These are phyloP conservation scores for Chlorella sorokiniana DNA, from an alignment of 139 green algal species.

Conservation along the genomic window DNA sequence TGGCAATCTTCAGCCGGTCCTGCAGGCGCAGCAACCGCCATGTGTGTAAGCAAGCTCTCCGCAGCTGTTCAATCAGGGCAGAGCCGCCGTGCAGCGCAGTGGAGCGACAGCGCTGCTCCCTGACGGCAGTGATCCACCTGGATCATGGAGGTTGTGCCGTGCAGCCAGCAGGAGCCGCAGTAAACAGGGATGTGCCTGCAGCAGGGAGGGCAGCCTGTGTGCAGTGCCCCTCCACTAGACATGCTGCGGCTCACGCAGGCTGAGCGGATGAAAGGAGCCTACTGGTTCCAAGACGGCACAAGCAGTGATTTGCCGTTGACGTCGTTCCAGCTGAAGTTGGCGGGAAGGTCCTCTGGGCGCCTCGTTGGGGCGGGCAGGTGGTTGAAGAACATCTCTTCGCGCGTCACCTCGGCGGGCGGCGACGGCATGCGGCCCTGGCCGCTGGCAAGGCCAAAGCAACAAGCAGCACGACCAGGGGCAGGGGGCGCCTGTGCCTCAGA, in stretches of 20 bases:
- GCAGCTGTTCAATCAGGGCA: not conserved
- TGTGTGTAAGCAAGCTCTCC: not conserved
- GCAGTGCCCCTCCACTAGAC: too few relatives aligned
- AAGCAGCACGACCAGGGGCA: not conserved
- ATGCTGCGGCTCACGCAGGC: not conserved
- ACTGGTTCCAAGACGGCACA: constrained; percentile 51
- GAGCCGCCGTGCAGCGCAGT: not conserved
- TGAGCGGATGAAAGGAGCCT: not conserved
- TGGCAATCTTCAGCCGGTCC: constrained; percentile 62
- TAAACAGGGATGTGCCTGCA: constrained; percentile 27
- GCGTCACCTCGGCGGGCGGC: not conserved
- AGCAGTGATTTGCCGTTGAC: constrained; percentile 40
- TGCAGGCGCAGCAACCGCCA: too few relatives aligned
- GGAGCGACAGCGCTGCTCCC: not conserved
- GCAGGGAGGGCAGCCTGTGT: not conserved
- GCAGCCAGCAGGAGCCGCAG: constrained; percentile 66
- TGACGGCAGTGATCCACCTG: not conserved
- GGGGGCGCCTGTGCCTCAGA: not conserved
- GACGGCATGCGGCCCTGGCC: not conserved
- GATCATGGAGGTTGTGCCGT: constrained; percentile 61
- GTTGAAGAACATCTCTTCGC: constrained; percentile 17
- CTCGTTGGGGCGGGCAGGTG: constrained; percentile 3
- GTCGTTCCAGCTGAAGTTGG: constrained; percentile 49
- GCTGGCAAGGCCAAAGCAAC: not conserved
- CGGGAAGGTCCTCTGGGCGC: constrained; percentile 36